Evolutionary conservation across 192 early-diverging fungal species (phyloP), one percentile per base, ranked within the genome.

Genomic region (Entomortierella parvispora): DNA sequence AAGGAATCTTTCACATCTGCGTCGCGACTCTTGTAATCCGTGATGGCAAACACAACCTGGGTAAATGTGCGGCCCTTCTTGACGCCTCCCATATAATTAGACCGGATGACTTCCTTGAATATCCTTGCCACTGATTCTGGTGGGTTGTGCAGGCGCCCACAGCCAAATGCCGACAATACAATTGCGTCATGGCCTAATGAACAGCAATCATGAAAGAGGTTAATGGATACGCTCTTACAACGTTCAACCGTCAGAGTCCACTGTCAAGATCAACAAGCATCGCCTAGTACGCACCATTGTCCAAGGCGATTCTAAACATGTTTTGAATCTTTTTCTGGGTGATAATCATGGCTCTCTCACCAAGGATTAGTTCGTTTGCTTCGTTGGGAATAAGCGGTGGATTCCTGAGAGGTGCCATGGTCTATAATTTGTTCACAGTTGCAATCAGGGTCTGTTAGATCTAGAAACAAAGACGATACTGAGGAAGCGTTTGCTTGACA

Each of bases 261-360:
- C 14, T 14, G 12, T 33, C 20, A 40, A 31, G 4, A 44, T 37
- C 31, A 5, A 40, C n/a, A 40, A 9, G 37, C 37, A 9, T 40
- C 37, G 7, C 12, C 37, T 40, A 64, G 45, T 15, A 62, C 45
- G 12, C 62, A 81, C 82, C 79, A 22, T 83, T 83, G 17, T 80
- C 82, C n/a, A 83, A 43, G 12, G 79, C 82, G 26, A 83, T 81
- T 15, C 79, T 74, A 44, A 83, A 70, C 45, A 83, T 81, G 29
- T 79, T 61, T 28, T 76, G 66, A 23, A 83, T 83, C 53, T 83
- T 83, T 47, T 77, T 62, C 54, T 75, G 58, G 45, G 82, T 83
- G 54, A 71, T 76, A n/a, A 74, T 65, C 18, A 44, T 56, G 1
- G 67, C 71, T 14, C 79, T 46, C n/a, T 80, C 79, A 4, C 71